Evolutionary conservation across 305 asterid genomes (phyloP).

Genomic region (Caryopteris hybrid): DNA sequence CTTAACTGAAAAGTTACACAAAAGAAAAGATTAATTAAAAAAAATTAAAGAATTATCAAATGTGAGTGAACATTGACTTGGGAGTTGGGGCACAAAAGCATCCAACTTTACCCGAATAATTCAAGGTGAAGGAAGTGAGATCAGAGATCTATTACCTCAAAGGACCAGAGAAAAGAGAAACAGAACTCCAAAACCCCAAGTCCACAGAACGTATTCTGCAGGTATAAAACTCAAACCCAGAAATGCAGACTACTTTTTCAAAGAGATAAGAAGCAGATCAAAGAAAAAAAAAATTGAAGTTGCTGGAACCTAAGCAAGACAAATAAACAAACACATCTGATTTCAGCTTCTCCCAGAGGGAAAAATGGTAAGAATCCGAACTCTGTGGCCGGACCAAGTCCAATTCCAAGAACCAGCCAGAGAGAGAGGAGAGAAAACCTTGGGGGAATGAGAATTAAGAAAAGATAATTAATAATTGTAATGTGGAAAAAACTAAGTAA

Average conservation of each 20-base stretch:
- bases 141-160: conserved; percentile 32
- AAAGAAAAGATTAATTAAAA: not conserved
- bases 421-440: conserved; percentile 13
- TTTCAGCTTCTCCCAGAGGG: conserved; percentile 15
- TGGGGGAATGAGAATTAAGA: not conserved
- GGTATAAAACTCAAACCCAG: conserved; percentile 15
- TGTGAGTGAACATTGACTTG: conserved; percentile 21
- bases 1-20: not conserved
- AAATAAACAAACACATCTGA: not conserved
- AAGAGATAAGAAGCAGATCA: conserved; percentile 30
- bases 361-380: conserved; percentile 22
- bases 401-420: conserved; percentile 32
- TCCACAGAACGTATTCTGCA: conserved; percentile 5
- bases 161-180: not conserved
- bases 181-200: conserved; percentile 5
- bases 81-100: conserved; percentile 2
- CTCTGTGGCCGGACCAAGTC: conserved; percentile 38
- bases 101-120: conserved; percentile 10
- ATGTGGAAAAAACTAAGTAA: not conserved
- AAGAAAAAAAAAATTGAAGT: conserved; percentile 15
- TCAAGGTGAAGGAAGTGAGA: conserved; percentile 21
- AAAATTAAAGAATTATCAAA: not conserved
- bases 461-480: not conserved
- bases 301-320: conserved; percentile 17
- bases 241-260: conserved; percentile 16